Base-by-base conservation (phyloP, 805 yeast genomes). In the Huiozyma naganishii region DNA sequence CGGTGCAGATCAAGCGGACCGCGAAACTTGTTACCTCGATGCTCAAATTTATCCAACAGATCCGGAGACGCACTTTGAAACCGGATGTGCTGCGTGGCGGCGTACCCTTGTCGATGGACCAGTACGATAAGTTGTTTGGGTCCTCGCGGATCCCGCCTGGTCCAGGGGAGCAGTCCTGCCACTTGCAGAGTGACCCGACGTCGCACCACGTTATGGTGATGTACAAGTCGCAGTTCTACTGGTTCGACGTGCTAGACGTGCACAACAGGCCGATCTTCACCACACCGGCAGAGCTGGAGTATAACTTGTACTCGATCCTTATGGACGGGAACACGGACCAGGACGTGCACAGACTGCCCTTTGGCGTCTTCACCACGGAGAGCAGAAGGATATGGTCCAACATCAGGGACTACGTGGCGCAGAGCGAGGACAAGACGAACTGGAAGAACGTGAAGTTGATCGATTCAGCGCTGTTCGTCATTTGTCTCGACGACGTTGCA, bases 291-390 rank as follows among this genome's bases (percentile, higher is more conserved):
- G 94, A 86, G 59, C 71, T 88, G 52, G 79, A 77, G 44, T 69
- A 79, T 58, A 87, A 86, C 63, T 77, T 83, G 57, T 76, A 80
- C 46, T 75, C 86, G 8, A 85, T 88, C 45, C 71, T 88, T 37
- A 76, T 74, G 43, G 97, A 88, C 62, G 84, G 92, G 9, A 55
- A 57, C 41, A 59, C 57, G 82, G 37, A 44, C 41, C 11, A 13
- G 23, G 37, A 30, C 32, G 29, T 27, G 13, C 12, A 27, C 6
- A 11, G 28, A 11, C 29, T 45, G 6, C 84, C 95, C 6, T 83
- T 88, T 61, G 96, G 96, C 13, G 86, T 87, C 5, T 72, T 88
- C 51, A 88, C 95, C 11, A 85, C 95, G 0, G 97, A 88, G 57
- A 86, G 84, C 61, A 72, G 97, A 62, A 72, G 90, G 52, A 71